phyloP scores from a whole-genome alignment of 805 yeast genomes.

The Starmerella stellata region DNA sequence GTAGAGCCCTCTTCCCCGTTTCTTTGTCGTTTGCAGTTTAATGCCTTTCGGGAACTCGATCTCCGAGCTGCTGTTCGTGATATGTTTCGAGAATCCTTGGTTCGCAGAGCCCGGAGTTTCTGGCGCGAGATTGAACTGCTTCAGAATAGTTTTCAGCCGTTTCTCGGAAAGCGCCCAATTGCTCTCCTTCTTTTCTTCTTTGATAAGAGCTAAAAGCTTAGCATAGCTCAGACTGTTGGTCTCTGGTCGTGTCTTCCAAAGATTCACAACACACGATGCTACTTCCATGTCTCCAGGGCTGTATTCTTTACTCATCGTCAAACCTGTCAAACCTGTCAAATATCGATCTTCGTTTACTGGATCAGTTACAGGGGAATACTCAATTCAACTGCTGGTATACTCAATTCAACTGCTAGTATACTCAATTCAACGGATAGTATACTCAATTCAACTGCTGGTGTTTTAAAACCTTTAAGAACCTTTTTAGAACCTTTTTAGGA shows the following conservation, averaged over 20 bases:
- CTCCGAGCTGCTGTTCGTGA: conserved; percentile 29
- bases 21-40: conserved; percentile 32
- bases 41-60: conserved; percentile 26
- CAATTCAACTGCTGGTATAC: too few relatives aligned
- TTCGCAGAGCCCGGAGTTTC: conserved; percentile 10
- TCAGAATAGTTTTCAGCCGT: conserved; percentile 36
- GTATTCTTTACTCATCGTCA: conserved; percentile 8
- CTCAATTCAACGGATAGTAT: too few relatives aligned
- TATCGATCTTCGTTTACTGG: too few relatives aligned
- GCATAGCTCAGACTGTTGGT: conserved; percentile 40
- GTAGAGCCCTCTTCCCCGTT: conserved; percentile 44
- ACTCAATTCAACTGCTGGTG: too few relatives aligned
- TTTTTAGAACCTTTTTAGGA: too few relatives aligned
- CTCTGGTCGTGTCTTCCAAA: conserved; percentile 52
- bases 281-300: conserved; percentile 44
- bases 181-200: conserved; percentile 28
- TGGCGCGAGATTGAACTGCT: conserved; percentile 37
- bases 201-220: conserved; percentile 36
- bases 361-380: too few relatives aligned
- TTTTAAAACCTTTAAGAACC: too few relatives aligned
- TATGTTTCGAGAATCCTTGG: neutral
- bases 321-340: too few relatives aligned
- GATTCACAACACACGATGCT: conserved; percentile 38
- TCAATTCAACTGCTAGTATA: too few relatives aligned
- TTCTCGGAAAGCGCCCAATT: conserved; percentile 48